Evolutionary conservation across 495 filamentous ascomycete species (phyloP).

Genomic region (Aspergillus campestris): DNA sequence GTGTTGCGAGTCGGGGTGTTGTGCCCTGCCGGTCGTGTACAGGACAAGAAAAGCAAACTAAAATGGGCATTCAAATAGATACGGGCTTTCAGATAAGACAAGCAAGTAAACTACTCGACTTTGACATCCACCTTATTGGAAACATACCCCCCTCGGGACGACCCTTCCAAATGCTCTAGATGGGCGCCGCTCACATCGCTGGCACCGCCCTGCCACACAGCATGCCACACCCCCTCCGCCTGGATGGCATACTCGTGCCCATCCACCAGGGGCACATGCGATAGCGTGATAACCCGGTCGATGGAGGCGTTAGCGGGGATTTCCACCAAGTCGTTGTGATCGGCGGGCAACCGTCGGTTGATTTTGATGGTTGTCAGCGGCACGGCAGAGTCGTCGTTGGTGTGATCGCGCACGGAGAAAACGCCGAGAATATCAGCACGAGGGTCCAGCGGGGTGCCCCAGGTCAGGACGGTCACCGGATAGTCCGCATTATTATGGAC

Average conservation of each 20-base stretch:
- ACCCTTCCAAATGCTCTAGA: constrained; percentile 9
- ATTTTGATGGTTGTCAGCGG: constrained; percentile 35
- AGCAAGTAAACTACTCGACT: not conserved
- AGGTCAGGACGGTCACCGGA: constrained; percentile 40
- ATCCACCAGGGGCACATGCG: constrained; percentile 8
- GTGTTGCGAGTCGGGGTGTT: too few relatives aligned
- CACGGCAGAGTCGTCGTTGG: constrained; percentile 20
- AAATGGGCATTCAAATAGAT: too few relatives aligned
- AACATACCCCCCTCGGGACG: constrained; percentile 13
- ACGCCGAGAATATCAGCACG: constrained; percentile 38
- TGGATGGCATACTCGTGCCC: constrained; percentile 22
- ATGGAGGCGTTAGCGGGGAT: constrained; percentile 21
- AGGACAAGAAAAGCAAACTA: too few relatives aligned
- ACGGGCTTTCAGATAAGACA: too few relatives aligned
- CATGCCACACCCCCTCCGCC: constrained; percentile 25
- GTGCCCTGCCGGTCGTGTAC: too few relatives aligned
- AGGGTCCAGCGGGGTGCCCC: constrained; percentile 42
- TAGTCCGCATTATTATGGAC: constrained; percentile 33
- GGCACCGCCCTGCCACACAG: constrained; percentile 18
- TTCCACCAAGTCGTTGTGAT: constrained; percentile 32
- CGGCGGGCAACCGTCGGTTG: constrained; percentile 36
- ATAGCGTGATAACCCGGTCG: constrained; percentile 9
- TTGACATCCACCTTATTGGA: constrained; percentile 12
- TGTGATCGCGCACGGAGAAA: constrained; percentile 29
- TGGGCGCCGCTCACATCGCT: constrained; percentile 15